Evolutionary conservation across 129 eudicot species (phyloP).

Genomic region (Chrysanthemum makinoi): DNA sequence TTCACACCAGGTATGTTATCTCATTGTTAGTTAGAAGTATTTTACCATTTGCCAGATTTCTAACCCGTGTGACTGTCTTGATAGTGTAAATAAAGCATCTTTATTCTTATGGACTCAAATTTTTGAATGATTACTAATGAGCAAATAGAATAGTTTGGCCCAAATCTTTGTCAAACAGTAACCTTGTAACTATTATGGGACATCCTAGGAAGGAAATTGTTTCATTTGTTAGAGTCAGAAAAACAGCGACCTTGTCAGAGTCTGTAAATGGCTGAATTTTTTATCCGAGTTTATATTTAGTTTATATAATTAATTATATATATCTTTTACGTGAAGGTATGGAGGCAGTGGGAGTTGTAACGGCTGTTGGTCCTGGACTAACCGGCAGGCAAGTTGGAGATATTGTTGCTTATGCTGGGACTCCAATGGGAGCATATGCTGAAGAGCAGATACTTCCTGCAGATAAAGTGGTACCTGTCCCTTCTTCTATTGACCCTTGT

Average conservation of each 20-base stretch:
- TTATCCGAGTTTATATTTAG: neutral
- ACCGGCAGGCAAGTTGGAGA: conserved; percentile 74
- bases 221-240: no score
- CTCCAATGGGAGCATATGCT: conserved; percentile 79
- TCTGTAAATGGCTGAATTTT: no score
- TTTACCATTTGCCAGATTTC: neutral
- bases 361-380: conserved; percentile 84
- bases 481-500: conserved; percentile 51
- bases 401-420: conserved; percentile 72
- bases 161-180: no score
- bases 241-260: no score
- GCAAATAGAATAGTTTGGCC: no score
- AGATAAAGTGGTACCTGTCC: conserved; percentile 64
- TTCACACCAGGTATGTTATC: conserved; percentile 90
- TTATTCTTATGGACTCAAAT: no score
- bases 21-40: no score
- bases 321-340: conserved; percentile 48
- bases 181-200: no score
- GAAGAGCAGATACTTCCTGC: conserved; percentile 94
- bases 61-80: no score
- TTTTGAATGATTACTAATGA: no score
- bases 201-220: conserved; percentile 5
- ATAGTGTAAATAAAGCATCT: no score
- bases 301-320: no score
- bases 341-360: conserved; percentile 90